Conservation (phyloP, 768 basidiomycete species). For the Amyloporia xantha region DNA sequence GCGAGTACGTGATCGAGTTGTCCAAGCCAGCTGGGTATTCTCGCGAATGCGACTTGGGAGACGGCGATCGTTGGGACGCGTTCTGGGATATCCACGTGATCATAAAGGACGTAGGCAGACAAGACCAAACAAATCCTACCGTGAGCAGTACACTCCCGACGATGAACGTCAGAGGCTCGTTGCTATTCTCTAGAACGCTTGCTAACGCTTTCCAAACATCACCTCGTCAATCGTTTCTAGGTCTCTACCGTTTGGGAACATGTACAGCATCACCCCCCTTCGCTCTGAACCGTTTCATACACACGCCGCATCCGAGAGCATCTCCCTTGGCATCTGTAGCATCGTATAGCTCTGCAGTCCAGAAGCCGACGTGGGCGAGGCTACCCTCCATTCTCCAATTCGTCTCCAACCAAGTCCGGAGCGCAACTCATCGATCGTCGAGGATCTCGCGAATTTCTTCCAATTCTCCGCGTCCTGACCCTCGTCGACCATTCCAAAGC, state of each 20-base stretch:
- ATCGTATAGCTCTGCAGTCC: background rate
- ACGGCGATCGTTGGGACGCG: no score
- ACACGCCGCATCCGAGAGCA: background rate
- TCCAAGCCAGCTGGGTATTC: no score
- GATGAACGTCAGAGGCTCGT: background rate
- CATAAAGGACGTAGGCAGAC: no score
- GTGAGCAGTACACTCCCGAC: no score
- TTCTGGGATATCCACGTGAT: no score
- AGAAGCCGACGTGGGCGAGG: background rate
- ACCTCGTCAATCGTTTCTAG: background rate
- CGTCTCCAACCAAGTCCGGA: conserved; percentile 1
- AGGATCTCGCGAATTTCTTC: background rate
- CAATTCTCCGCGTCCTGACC: background rate
- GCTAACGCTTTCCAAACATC: background rate
- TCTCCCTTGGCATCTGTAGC: background rate
- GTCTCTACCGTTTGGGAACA: background rate
- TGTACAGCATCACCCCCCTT: background rate
- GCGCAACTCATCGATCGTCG: conserved; percentile 7
- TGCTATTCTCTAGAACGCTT: background rate
- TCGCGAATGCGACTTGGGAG: no score
- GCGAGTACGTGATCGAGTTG: background rate
- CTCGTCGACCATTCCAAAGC: background rate
- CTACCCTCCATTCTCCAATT: conserved; percentile 2
- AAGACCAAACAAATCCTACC: no score
- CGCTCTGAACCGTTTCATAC: background rate